These are phyloP conservation scores for Vaccinium corymbosum DNA, from an alignment of 148 eudicot genomes.

Conservation along the genomic window DNA sequence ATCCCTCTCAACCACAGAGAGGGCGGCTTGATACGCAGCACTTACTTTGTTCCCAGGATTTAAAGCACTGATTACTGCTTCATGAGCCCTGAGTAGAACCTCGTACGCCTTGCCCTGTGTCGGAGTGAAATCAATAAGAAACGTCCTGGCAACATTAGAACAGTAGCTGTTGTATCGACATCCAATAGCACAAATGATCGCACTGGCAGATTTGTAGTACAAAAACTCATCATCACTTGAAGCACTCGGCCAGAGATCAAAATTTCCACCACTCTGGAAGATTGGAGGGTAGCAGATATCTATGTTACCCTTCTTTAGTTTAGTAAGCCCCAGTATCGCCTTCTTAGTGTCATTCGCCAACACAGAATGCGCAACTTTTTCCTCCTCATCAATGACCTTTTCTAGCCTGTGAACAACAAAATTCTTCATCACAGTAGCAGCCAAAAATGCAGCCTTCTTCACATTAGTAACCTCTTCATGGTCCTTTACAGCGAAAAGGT, in stretches of 20 bases:
- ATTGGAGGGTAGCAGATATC: constrained; percentile 97
- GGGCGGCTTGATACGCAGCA: constrained; percentile 61
- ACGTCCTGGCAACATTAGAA: constrained; percentile 75
- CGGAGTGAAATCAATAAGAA: constrained; percentile 65
- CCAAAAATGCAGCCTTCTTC: constrained; percentile 78
- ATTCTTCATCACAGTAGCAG: constrained; percentile 77
- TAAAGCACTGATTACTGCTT: constrained; percentile 74
- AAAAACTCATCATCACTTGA: constrained; percentile 68
- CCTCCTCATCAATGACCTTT: constrained; percentile 83
- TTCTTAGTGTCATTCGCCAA: constrained; percentile 89
- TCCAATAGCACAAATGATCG: constrained; percentile 79
- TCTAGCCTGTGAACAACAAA: constrained; percentile 82
- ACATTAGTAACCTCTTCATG: constrained; percentile 48
- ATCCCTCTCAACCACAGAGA: constrained; percentile 64
- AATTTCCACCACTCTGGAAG: constrained; percentile 89
- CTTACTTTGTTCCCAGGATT: constrained; percentile 60
- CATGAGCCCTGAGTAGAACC: constrained; percentile 76
- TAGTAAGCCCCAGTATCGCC: constrained; percentile 55
- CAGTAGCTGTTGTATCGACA: constrained; percentile 83
- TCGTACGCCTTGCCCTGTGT: constrained; percentile 77
- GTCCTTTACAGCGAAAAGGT: constrained; percentile 78
- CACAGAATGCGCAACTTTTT: constrained; percentile 68
- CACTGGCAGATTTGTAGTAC: constrained; percentile 79
- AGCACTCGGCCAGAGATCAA: constrained; percentile 84
- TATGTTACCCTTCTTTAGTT: constrained; percentile 64